Base-by-base conservation (phyloP, 495 filamentous ascomycete species). In the Penicillium robsamsonii region DNA sequence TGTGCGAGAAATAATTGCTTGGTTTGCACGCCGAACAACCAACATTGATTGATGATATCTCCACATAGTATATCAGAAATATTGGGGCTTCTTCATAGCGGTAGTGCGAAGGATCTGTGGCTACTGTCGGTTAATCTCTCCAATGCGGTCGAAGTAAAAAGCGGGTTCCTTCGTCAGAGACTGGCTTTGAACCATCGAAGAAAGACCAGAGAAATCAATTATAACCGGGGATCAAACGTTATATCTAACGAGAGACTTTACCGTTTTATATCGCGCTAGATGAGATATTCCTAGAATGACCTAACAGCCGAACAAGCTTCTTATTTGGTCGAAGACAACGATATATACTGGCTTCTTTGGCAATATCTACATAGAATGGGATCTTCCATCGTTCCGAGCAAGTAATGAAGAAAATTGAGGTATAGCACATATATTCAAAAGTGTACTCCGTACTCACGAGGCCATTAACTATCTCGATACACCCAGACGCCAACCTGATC, bases 321-420 rank as follows among this genome's bases (percentile, higher is more conserved):
- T 64, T 30, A 58, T 65, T 57, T 50, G 49, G 55, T 20, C 59
- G 53, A 56, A 67, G 15, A 25, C 53, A 53, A 54, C 57, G 46
- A 53, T 68, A 70, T 25, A 70, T 68, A 46, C 55, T 55, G 48
- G 59, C 66, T 59, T 70, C 68, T 54, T 62, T 66, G 43, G 61
- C 61, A 53, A 70, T 70, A 20, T 68, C 66, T 17, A 38, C 35
- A 9, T 31, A 53, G 35, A 50, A 57, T 55, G 38, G 58, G 30
- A 41, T 62, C 31, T 60, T 64, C 59, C 18, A 61, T 55, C n/a
- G n/a, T 8, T 38, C 7, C 2, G 4, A n/a, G 2, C 3, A 38
- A n/a, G 4, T 17, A 17, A 17, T 15, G 6, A 38, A 38, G 4
- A 15, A 13, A 13, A 35, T 35, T 35, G 11, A 17, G n/a, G n/a